Evolutionary conservation across 2,329 filamentous ascomycete species (phyloP), one percentile per base, ranked within the genome.

Genomic region (Aspergillus novoparasiticus): DNA sequence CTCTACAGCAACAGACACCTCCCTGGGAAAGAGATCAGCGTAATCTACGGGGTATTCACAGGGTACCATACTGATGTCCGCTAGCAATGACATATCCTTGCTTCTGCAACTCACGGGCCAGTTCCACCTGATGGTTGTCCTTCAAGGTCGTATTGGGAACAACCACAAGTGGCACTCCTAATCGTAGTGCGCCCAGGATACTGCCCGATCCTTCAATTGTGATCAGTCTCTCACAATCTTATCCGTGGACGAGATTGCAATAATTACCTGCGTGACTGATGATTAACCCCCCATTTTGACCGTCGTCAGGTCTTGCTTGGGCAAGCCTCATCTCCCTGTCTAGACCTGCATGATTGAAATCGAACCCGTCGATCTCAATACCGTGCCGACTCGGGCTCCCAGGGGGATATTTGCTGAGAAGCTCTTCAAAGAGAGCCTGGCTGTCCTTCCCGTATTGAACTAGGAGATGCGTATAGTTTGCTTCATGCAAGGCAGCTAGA

Each of bases 51-150:
- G 16, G 41, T 55, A 30, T 59, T 11, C 21, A 48, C 61, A 12
- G 53, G 19, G 21, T 30, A 39, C 32, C 85, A 60, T 84, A 93
- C 90, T 85, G 83, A 48, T 92, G 79, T 59, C 84, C 81, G 12
- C 90, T 91, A 70, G 89, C 85, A n/a, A 94, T 83, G 3, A 92
- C 87, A 78, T 96, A 96, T 28, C 90, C 89, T 68, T 92, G 87
- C 28, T 83, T 80, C 36, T 90, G 86, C 61, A 98, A 85, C 68
- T 92, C 89, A 57, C 88, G 83, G 0, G 94, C 94, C 60, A 99
- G 85, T 76, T 98, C 93, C 23, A 88, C 85, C 78, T 99, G 95
- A 75, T 99, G 95, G 72, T 99, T 94, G 73, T 96, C 89, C 70
- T 97, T 85, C 0, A 99, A 85, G 8, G 83, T 82, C 1, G 88